Evolutionary conservation across 2,329 filamentous ascomycete species (phyloP).

Genomic region (Macrophomina tecta): DNA sequence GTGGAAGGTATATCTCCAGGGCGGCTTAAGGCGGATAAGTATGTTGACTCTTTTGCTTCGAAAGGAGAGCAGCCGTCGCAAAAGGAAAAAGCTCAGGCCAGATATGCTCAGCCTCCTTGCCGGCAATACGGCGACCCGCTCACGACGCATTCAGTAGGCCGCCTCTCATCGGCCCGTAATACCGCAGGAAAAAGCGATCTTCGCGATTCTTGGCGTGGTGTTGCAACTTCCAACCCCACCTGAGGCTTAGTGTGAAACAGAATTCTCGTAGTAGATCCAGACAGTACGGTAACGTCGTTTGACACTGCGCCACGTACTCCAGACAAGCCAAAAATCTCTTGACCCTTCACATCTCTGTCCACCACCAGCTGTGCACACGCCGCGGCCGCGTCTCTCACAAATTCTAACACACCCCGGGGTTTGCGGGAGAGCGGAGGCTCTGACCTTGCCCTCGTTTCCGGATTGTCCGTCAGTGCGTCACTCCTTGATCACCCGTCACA

Average conservation of each 20-base stretch:
- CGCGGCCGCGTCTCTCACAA: neutral
- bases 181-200: neutral
- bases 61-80: neutral
- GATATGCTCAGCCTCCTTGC: neutral
- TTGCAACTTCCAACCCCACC: neutral
- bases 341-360: neutral
- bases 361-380: too few relatives aligned
- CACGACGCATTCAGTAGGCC: too few relatives aligned
- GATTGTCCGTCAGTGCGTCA: neutral
- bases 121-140: neutral
- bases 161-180: neutral
- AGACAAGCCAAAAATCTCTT: neutral
- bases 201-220: conserved; percentile 23
- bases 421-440: neutral
- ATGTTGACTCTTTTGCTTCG: neutral
- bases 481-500: neutral
- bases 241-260: neutral
- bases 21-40: neutral
- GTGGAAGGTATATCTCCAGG: neutral
- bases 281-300: conserved; percentile 22
- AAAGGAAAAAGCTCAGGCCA: neutral
- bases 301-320: neutral
- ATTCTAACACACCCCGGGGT: neutral
- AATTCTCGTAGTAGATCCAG: neutral
- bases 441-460: neutral